Evolutionary conservation across 805 yeast genomes (phyloP), one percentile per base, ranked within the genome.

Genomic region (Yamadazyma scolyti): DNA sequence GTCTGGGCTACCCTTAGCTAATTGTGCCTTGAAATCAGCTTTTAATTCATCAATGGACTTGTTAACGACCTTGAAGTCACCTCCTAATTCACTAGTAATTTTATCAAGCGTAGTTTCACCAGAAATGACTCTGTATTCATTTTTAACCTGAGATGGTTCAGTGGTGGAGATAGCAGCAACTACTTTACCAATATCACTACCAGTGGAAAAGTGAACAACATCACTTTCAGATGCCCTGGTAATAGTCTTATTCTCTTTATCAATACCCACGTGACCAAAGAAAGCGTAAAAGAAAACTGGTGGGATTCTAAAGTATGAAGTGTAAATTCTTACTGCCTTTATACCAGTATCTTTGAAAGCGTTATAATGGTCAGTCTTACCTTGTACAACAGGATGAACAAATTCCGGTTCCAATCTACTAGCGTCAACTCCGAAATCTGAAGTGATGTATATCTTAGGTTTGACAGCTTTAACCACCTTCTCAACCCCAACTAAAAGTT

Each of bases 391-490:
- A 5, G 75, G 69, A 14, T 62, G 48, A 14, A 31, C 23, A 13
- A 42, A 36, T 4, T 43, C 43, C 8, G 15, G 11, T n/a, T 28
- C 33, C 9, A 18, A 6, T 13, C 50, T 49, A 6, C 47, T 55
- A 11, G 65, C 29, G 32, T 75, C 76, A 14, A 61, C 44, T 23
- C 85, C 87, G 43, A 72, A 79, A 44, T 77, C 82, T 2, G 80
- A 70, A 19, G 82, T 81, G 40, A 77, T 68, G 55, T 65, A 77
- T 20, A 75, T 47, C 46, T 70, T 68, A 29, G 76, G 74, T 40
- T 69, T 67, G 30, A 59, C 62, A 18, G 46, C 52, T 7, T 50
- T 47, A 3, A 68, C 67, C 6, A 70, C 30, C 15, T 44, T 65
- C 28, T 69, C 73, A 20, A 68, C 36, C n/a, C 56, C 39, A 1